Percentiles rank a stretch among this genome's conserved stretches.
These are phyloP conservation scores for Alternaria gaisen DNA, from an alignment of 2,329 filamentous ascomycete genomes.

Conservation along the genomic window DNA sequence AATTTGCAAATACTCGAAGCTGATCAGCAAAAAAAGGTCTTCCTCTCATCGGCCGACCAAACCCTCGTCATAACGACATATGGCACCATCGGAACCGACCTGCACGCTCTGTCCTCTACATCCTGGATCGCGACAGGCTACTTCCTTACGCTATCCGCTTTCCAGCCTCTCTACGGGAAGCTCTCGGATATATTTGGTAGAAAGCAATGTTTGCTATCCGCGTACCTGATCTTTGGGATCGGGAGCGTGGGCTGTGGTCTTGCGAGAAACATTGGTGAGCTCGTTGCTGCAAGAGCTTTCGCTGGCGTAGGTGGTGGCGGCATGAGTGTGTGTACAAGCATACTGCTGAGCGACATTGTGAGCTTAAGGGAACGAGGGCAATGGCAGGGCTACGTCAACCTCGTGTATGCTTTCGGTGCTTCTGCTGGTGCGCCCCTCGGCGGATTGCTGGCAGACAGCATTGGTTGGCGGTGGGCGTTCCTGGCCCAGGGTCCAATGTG, in stretches of 20 bases:
- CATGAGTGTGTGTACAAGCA: slow-evolving; percentile 74
- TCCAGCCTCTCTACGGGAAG: slow-evolving; percentile 78
- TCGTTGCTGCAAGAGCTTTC: slow-evolving; percentile 71
- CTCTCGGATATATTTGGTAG: slow-evolving; percentile 76
- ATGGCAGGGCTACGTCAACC: slow-evolving; percentile 79
- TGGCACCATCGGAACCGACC: slow-evolving; percentile 77
- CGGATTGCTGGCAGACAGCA: slow-evolving; percentile 74
- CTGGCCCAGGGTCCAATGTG: slow-evolving; percentile 75
- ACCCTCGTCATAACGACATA: slow-evolving; percentile 82
- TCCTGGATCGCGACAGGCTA: slow-evolving; percentile 77
- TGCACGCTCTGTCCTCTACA: slow-evolving; percentile 76
- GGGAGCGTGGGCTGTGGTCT: slow-evolving; percentile 72
- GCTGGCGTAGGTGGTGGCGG: slow-evolving; percentile 74
- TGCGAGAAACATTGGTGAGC: slow-evolving; percentile 68
- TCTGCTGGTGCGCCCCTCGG: slow-evolving; percentile 72
- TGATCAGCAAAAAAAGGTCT: slow-evolving; percentile 62
- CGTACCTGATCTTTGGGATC: slow-evolving; percentile 70
- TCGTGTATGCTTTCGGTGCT: slow-evolving; percentile 74
- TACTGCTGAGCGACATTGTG: slow-evolving; percentile 76
- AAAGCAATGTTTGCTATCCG: slow-evolving; percentile 70
- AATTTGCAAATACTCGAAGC: not conserved
- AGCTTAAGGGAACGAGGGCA: slow-evolving; percentile 73
- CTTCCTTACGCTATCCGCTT: slow-evolving; percentile 77
- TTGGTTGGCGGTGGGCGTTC: slow-evolving; percentile 83
- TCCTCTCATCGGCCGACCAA: slow-evolving; percentile 76